These are phyloP conservation scores for Cinnamomum chago DNA, from an alignment of 164 flowering plant species.

Conservation along the genomic window DNA sequence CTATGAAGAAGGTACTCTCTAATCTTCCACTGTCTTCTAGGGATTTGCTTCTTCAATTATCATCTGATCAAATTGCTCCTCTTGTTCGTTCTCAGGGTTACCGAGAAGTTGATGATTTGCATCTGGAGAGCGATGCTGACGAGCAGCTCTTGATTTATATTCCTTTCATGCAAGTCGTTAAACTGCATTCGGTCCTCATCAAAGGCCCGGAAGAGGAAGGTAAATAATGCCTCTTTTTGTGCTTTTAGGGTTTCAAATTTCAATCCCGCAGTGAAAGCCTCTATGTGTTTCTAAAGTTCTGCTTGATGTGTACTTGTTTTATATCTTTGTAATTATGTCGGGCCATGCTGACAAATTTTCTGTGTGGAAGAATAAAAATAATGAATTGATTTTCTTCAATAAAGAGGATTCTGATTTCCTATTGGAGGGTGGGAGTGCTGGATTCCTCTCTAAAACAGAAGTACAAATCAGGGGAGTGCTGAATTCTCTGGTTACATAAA, in stretches of 20 bases:
- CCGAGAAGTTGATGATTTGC: constrained; percentile 83
- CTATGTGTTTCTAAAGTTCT: too few species aligned
- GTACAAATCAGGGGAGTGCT: too few species aligned
- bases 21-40: background rate
- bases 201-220: constrained; percentile 94
- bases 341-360: too few species aligned
- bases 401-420: too few species aligned
- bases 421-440: too few species aligned
- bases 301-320: too few species aligned
- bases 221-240: constrained; percentile 2
- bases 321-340: too few species aligned
- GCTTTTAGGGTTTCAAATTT: background rate
- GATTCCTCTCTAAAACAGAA: too few species aligned
- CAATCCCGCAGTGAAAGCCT: too few species aligned
- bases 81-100: constrained; percentile 47
- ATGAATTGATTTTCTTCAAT: too few species aligned
- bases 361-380: too few species aligned
- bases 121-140: constrained; percentile 93
- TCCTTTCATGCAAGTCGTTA: constrained; percentile 86
- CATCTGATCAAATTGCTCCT: background rate
- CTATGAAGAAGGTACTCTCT: constrained; percentile 74
- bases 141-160: constrained; percentile 88
- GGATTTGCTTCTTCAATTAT: background rate
- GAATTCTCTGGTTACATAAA: too few species aligned
- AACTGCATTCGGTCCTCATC: constrained; percentile 62